These are phyloP conservation scores for Cladorrhinum samala DNA, from an alignment of 495 filamentous ascomycete species.

Conservation along the genomic window DNA sequence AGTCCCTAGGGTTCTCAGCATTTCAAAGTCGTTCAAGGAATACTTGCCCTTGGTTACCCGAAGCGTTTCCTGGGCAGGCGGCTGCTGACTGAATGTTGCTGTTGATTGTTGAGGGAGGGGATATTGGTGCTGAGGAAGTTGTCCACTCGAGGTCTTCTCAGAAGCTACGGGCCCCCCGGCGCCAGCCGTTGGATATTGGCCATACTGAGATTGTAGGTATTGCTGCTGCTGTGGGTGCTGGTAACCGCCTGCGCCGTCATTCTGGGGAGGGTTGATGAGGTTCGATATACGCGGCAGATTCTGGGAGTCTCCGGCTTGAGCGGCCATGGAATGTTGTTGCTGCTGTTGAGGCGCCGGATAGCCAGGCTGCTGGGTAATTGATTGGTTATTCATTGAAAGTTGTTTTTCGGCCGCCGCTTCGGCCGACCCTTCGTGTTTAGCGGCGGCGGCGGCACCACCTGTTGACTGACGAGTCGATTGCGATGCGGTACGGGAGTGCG, in stretches of 20 bases:
- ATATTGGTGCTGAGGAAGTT: constrained; percentile 19
- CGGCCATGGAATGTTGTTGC: not conserved
- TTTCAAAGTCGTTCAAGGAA: constrained; percentile 76
- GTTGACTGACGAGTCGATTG: constrained; percentile 14
- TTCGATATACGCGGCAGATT: constrained; percentile 65
- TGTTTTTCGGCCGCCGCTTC: constrained; percentile 31
- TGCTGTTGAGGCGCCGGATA: constrained; percentile 12
- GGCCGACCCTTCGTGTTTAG: constrained; percentile 25
- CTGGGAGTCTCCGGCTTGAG: constrained; percentile 34
- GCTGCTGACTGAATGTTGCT: constrained; percentile 16
- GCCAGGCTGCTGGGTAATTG: constrained; percentile 28
- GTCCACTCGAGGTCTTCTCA: constrained; percentile 12
- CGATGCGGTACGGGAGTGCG: constrained; percentile 22
- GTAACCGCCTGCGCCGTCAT: constrained; percentile 38
- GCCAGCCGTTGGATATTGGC: constrained; percentile 10
- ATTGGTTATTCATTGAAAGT: constrained; percentile 33
- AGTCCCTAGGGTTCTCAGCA: constrained; percentile 87
- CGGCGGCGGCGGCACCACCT: constrained; percentile 2
- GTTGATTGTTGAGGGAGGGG: constrained; percentile 16
- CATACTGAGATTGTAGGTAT: constrained; percentile 10
- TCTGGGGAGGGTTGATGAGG: constrained; percentile 59
- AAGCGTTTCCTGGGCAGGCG: constrained; percentile 8
- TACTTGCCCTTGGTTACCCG: constrained; percentile 97
- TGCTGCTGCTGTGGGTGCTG: constrained; percentile 16
- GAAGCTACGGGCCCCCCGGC: constrained; percentile 8